Conservation (phyloP, 768 basidiomycete genomes). For the Auricularia heimuer region DNA sequence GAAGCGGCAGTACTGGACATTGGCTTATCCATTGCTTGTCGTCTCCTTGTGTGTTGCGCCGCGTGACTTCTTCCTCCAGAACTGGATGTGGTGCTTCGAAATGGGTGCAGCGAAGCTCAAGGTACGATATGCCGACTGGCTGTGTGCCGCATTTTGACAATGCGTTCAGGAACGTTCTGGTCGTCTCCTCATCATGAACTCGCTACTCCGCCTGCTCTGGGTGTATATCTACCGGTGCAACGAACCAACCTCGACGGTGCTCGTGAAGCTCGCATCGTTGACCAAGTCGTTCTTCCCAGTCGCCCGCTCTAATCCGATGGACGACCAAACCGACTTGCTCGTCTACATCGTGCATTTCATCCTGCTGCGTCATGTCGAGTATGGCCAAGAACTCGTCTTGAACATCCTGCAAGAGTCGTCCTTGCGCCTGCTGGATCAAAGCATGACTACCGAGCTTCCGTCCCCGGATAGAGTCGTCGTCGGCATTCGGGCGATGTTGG, state of each 20-base stretch:
- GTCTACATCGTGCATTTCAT: slow-evolving; percentile 74
- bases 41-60: slow-evolving; percentile 83
- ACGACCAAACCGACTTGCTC: slow-evolving; percentile 53
- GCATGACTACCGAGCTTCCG: slow-evolving; percentile 32
- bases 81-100: slow-evolving; percentile 74
- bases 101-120: slow-evolving; percentile 66
- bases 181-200: slow-evolving; percentile 66
- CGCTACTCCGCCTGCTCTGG: slow-evolving; percentile 78
- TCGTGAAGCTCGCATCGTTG: slow-evolving; percentile 65
- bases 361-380: slow-evolving; percentile 74
- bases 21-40: slow-evolving; percentile 76
- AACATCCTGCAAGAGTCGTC: slow-evolving; percentile 68
- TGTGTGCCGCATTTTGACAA: slow-evolving; percentile 8
- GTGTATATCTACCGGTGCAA: slow-evolving; percentile 92
- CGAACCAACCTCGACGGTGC: slow-evolving; percentile 72
- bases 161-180: slow-evolving; percentile 61
- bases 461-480: slow-evolving; percentile 62
- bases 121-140: slow-evolving; percentile 31
- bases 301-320: slow-evolving; percentile 28
- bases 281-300: slow-evolving; percentile 73
- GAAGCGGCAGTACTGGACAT: slow-evolving; percentile 74
- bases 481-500: slow-evolving; percentile 65
- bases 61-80: slow-evolving; percentile 69
- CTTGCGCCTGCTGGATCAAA: slow-evolving; percentile 21
- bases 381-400: slow-evolving; percentile 71